Percentiles rank a stretch among this genome's conserved stretches.
Evolutionary conservation across 73 alveolate species (phyloP).

Genomic region (Vitrella brassicaformis): DNA sequence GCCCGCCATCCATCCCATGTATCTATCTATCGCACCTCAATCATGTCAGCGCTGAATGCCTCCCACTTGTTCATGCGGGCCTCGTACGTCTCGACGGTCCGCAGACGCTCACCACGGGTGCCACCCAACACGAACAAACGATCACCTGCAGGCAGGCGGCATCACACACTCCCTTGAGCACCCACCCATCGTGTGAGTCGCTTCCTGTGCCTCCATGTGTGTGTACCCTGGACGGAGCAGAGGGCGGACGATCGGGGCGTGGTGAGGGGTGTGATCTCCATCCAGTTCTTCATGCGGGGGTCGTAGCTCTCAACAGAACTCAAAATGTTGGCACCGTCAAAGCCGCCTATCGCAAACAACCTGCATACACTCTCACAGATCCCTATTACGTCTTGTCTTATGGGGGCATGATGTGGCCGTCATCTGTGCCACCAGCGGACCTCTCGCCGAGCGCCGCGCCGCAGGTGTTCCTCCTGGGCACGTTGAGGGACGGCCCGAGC

Average conservation of each 20-base stretch:
- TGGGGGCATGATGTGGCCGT: no score
- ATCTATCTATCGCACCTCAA: no score
- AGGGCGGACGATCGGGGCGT: slow-evolving; percentile 22
- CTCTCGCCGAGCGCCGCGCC: no score
- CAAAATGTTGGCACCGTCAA: slow-evolving; percentile 27
- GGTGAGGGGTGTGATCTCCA: slow-evolving; percentile 5
- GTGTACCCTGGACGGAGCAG: slow-evolving; percentile 7
- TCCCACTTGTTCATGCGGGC: slow-evolving; percentile 29
- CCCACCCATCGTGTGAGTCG: neutral
- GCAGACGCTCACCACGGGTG: slow-evolving; percentile 23
- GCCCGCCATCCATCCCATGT: no score
- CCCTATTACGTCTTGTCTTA: no score
- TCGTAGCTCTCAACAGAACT: slow-evolving; percentile 17
- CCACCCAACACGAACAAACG: slow-evolving; percentile 28
- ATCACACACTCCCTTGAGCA: neutral
- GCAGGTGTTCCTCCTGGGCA: neutral
- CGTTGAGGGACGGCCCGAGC: neutral
- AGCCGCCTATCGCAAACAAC: slow-evolving; percentile 33
- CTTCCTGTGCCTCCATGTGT: no score
- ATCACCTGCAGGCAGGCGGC: neutral
- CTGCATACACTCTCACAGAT: slow-evolving; percentile 30
- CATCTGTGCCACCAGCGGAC: no score
- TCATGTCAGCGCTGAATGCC: neutral
- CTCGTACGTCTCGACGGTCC: slow-evolving; percentile 25
- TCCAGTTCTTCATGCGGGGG: neutral